Base-by-base conservation (phyloP, 2,329 filamentous ascomycete genomes). In the Fusarium multiceps region DNA sequence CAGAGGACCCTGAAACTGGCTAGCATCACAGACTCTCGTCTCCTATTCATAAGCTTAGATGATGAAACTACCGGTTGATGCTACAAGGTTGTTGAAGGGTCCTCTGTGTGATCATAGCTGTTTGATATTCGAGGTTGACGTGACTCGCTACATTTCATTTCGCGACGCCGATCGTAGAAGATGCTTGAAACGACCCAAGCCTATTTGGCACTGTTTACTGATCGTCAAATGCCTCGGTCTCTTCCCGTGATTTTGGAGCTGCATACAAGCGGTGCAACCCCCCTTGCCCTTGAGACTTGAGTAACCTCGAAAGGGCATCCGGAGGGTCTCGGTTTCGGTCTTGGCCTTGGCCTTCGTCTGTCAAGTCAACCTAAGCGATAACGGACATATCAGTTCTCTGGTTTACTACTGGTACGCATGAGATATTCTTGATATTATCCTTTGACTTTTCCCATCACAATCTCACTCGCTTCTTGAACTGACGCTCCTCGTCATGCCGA, bases 401-500 rank as follows among this genome's bases (percentile, higher is more conserved):
- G 28, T 66, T 25, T 53, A 9, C 34, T 53, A 53, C 49, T 53
- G 49, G 49, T 25, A 53, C 42, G 47, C 41, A 49, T 55, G 45
- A 28, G 41, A 34, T 59, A 28, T 41, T 21, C 13, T 50, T 50
- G 47, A 37, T 37, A 50, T 37, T 50, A 37, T 50, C 47, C 30
- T 50, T 37, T 50, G 23, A 14, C 16, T 21, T 50, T 10, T 50
- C 45, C 11, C 25, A 40, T 41, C 28, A 37, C 14, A 55, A 32
- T 34, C 48, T 60, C 51, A 20, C 30, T 49, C 53, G 47, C 30
- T 23, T 27, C 49, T 23, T 25, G 42, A 54, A 54, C 47, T 61
- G 59, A 59, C 34, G 50, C 45, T 60, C 48, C 30, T 68, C 62
- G 67, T 75, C 73, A 74, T 70, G 62, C 64, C 74, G 73, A 62